A percentile compares a stretch with the other conserved stretches of the same genome.
These are phyloP conservation scores for Sporothrix brunneoviolacea DNA, from an alignment of 2,329 filamentous ascomycete genomes.

Conservation along the genomic window DNA sequence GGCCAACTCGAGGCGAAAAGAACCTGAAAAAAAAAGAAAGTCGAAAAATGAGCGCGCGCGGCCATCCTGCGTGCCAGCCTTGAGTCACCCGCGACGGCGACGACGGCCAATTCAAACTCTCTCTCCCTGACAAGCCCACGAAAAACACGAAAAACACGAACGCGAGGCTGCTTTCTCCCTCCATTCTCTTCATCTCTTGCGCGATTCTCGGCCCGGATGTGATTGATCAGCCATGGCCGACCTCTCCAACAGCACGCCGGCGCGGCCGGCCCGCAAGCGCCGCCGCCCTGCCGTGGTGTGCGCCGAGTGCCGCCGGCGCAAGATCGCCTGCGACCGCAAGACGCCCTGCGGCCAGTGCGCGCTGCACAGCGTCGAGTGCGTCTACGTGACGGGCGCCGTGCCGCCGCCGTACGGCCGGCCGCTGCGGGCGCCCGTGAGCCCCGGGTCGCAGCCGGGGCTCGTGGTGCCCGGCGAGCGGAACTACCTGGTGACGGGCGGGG, in stretches of 20 bases:
- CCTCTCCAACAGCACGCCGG: neutral
- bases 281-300: constrained; percentile 42
- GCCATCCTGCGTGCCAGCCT: no score
- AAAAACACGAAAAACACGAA: no score
- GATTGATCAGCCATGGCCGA: neutral
- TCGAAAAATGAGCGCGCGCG: no score
- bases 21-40: no score
- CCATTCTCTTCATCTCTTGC: no score
- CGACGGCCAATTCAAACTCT: no score
- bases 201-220: no score
- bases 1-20: no score
- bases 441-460: neutral
- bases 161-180: no score
- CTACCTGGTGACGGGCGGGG: neutral
- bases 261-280: constrained; percentile 16
- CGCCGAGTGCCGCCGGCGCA: constrained; percentile 50
- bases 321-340: constrained; percentile 54
- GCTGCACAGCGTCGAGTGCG: constrained; percentile 46
- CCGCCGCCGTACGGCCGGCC: constrained; percentile 20
- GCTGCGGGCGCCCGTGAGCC: neutral
- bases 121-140: no score
- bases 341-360: constrained; percentile 53
- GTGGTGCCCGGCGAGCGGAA: neutral
- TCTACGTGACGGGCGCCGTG: constrained; percentile 35
- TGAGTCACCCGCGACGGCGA: no score